phyloP scores from a whole-genome alignment of 805 yeast genomes.

The Candida corydali region DNA sequence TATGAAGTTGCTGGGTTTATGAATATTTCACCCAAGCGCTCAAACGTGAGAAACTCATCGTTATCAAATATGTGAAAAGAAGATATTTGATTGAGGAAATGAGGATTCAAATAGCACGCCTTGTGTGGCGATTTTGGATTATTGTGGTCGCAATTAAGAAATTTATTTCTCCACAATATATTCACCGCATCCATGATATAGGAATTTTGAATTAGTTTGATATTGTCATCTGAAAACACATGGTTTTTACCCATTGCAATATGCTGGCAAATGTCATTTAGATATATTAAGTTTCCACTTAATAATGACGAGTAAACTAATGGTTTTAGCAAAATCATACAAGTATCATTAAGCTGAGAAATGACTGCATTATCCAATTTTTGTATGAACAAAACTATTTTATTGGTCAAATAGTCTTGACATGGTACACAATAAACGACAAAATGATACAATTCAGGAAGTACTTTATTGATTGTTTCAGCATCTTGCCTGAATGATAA shows the following conservation, averaged over 20 bases:
- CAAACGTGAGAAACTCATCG: conserved; percentile 3
- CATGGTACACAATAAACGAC: background rate
- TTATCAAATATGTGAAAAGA: conserved; percentile 27
- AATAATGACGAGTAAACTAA: conserved; percentile 36
- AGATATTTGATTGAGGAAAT: conserved; percentile 26
- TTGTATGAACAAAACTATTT: conserved; percentile 2
- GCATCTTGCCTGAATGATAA: background rate
- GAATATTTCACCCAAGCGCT: conserved; percentile 39
- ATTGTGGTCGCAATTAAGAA: conserved; percentile 33
- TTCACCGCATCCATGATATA: conserved; percentile 56
- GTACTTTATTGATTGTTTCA: background rate
- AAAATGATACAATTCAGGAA: conserved; percentile 5
- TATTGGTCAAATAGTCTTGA: conserved; percentile 4
- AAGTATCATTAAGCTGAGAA: background rate
- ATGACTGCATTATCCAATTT: background rate
- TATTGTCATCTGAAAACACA: conserved; percentile 17
- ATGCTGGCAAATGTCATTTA: conserved; percentile 45
- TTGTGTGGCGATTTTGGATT: conserved; percentile 25
- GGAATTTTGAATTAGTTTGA: conserved; percentile 40
- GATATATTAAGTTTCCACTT: conserved; percentile 39
- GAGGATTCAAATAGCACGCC: conserved; percentile 35
- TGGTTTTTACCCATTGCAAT: conserved; percentile 39
- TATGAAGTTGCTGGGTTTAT: conserved; percentile 50
- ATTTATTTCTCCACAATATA: conserved; percentile 52
- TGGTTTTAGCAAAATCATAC: conserved; percentile 36